Conservation (phyloP, 805 yeast species). For the Saturnispora bothae region DNA sequence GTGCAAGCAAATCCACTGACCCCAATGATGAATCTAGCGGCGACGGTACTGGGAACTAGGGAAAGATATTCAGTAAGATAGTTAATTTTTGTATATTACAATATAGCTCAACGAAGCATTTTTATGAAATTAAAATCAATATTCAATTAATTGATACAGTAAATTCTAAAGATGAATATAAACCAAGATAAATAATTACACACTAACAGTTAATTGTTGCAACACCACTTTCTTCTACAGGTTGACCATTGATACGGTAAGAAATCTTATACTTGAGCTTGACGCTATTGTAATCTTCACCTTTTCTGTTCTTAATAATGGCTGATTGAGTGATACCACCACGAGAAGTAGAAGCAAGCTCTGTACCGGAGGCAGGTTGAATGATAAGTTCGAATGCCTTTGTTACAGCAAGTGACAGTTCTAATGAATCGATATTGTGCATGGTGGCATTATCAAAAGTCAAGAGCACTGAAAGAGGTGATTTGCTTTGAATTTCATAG, state of each 20-base stretch:
- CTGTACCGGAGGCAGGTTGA: constrained; percentile 20
- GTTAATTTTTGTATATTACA: too few relatives aligned
- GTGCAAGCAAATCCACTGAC: constrained; percentile 7
- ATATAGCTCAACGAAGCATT: too few relatives aligned
- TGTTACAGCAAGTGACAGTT: constrained; percentile 27
- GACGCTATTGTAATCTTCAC: constrained; percentile 19
- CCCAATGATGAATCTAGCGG: constrained; percentile 1
- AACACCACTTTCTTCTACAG: constrained; percentile 50
- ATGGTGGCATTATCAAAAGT: constrained; percentile 10
- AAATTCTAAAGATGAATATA: not conserved
- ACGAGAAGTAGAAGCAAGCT: constrained; percentile 13
- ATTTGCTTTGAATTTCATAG: constrained; percentile 15
- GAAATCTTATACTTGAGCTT: constrained; percentile 71
- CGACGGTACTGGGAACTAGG: too few relatives aligned
- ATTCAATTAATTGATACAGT: not conserved
- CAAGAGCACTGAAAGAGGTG: constrained; percentile 16
- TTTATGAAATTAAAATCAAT: too few relatives aligned
- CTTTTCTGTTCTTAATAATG: constrained; percentile 15
- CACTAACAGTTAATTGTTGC: constrained; percentile 16
- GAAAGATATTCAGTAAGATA: too few relatives aligned
- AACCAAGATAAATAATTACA: not conserved
- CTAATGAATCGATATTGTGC: constrained; percentile 32
- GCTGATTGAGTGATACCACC: constrained; percentile 21
- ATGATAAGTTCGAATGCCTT: constrained; percentile 22
- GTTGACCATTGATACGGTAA: constrained; percentile 37